Evolutionary conservation across 306 rosid species (phyloP).

Genomic region (Amphicarpaea edgeworthii): DNA sequence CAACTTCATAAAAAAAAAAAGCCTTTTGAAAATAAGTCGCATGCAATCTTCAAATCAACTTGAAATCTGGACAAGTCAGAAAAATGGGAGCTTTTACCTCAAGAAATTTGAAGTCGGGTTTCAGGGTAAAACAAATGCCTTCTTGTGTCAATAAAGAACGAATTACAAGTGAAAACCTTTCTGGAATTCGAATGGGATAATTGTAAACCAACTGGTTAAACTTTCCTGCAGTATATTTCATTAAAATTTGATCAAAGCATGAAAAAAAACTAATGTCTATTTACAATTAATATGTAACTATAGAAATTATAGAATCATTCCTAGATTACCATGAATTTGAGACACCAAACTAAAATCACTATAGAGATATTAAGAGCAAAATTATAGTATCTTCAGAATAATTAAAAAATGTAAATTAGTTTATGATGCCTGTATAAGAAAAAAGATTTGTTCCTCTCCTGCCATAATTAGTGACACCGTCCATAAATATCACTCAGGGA

Average conservation of each 20-base stretch:
- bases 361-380: constrained; percentile 3
- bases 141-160: constrained; percentile 98
- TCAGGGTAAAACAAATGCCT: constrained; percentile 94
- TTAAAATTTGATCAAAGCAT: constrained; percentile 7
- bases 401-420: constrained; percentile 8
- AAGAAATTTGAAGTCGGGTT: constrained; percentile 95
- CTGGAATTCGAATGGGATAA: constrained; percentile 98
- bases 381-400: constrained; percentile 14
- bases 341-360: constrained; percentile 26
- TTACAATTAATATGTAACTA: background rate
- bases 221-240: constrained; percentile 70
- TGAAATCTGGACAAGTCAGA: constrained; percentile 34
- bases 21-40: constrained; percentile 14
- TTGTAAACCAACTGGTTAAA: constrained; percentile 97
- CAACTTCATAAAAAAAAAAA: constrained; percentile 1
- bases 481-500: constrained; percentile 16
- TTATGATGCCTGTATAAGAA: constrained; percentile 9
- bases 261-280: constrained; percentile 10
- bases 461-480: constrained; percentile 28
- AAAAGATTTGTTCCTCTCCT: constrained; percentile 39
- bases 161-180: constrained; percentile 96
- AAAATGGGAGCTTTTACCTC: constrained; percentile 68
- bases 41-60: constrained; percentile 34
- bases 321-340: constrained; percentile 7
- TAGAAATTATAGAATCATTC: constrained; percentile 21